Evolutionary conservation across 1,284 basidiomycete species (phyloP).

Genomic region (Melampsora americana): DNA sequence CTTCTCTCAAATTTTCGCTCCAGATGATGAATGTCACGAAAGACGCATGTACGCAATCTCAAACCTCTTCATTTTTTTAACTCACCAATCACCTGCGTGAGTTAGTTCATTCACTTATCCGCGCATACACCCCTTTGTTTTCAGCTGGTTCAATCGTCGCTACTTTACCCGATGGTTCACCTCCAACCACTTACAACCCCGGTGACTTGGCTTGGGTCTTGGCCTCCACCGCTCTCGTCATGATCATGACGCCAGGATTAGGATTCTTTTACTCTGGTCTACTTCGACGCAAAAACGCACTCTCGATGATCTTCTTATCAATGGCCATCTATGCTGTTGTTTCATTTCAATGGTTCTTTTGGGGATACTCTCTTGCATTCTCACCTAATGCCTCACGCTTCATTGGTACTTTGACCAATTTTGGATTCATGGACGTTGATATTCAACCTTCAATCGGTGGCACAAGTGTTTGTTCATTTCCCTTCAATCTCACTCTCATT

Average conservation of each 20-base stretch:
- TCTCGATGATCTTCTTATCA: slow-evolving; percentile 84
- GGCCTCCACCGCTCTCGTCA: slow-evolving; percentile 23
- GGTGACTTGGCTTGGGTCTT: slow-evolving; percentile 43
- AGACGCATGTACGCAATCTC: too few relatives aligned
- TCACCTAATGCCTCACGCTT: slow-evolving; percentile 36
- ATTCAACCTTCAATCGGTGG: slow-evolving; percentile 38
- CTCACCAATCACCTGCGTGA: too few relatives aligned
- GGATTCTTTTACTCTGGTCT: slow-evolving; percentile 80
- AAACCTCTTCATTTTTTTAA: too few relatives aligned
- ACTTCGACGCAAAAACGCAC: slow-evolving; percentile 78
- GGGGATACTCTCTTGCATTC: slow-evolving; percentile 40
- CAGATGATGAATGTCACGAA: too few relatives aligned
- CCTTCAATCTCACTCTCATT: background rate
- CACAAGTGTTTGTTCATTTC: slow-evolving; percentile 22
- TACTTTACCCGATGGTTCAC: slow-evolving; percentile 17
- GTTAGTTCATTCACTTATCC: too few relatives aligned
- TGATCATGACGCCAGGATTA: slow-evolving; percentile 45
- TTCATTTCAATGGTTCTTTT: slow-evolving; percentile 63
- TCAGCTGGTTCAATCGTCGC: slow-evolving; percentile 35
- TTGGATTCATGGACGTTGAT: slow-evolving; percentile 45
- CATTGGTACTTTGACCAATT: slow-evolving; percentile 40
- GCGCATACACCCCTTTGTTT: too few relatives aligned
- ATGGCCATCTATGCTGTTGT: slow-evolving; percentile 73
- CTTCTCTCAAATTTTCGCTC: too few relatives aligned
- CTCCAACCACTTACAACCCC: slow-evolving; percentile 26